These are phyloP conservation scores for Leptomonas seymouri DNA, from an alignment of 208 protist species.

Conservation along the genomic window DNA sequence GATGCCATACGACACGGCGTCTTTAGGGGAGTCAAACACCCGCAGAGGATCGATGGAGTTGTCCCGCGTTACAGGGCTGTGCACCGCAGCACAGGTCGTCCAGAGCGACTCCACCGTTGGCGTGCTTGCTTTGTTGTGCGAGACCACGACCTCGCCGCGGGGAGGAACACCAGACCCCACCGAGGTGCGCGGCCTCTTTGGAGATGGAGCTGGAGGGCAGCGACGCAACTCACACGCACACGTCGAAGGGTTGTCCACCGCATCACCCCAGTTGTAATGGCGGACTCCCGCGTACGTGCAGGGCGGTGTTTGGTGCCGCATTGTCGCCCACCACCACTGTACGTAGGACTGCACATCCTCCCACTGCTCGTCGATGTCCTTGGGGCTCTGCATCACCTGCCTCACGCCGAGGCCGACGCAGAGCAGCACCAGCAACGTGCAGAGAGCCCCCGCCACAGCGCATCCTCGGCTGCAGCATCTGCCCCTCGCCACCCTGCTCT, in stretches of 20 bases:
- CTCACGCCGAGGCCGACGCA: constrained; percentile 14
- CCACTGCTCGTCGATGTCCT: constrained; percentile 35
- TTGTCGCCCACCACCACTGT: constrained; percentile 20
- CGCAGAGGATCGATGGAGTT: constrained; percentile 10
- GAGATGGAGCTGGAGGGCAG: constrained; percentile 19
- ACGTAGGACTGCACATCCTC: constrained; percentile 31
- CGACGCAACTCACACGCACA: constrained; percentile 34
- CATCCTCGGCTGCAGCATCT: constrained; percentile 5
- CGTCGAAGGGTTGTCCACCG: constrained; percentile 10
- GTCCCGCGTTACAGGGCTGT: constrained; percentile 17
- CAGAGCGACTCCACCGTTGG: constrained; percentile 25
- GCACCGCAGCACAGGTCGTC: constrained; percentile 18
- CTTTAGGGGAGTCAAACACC: constrained; percentile 15
- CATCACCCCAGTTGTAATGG: constrained; percentile 34
- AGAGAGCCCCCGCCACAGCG: neutral
- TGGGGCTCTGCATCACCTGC: constrained; percentile 15
- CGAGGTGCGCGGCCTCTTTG: neutral
- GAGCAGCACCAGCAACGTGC: constrained; percentile 14
- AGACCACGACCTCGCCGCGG: neutral
- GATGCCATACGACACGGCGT: constrained; percentile 10
- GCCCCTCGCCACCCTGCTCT: neutral
- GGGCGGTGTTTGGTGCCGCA: constrained; percentile 13
- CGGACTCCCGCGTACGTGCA: constrained; percentile 41
- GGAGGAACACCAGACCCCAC: neutral
- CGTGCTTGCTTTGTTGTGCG: neutral